Base-by-base conservation (phyloP, 768 basidiomycete genomes). In the Boletellus ananiceps region DNA sequence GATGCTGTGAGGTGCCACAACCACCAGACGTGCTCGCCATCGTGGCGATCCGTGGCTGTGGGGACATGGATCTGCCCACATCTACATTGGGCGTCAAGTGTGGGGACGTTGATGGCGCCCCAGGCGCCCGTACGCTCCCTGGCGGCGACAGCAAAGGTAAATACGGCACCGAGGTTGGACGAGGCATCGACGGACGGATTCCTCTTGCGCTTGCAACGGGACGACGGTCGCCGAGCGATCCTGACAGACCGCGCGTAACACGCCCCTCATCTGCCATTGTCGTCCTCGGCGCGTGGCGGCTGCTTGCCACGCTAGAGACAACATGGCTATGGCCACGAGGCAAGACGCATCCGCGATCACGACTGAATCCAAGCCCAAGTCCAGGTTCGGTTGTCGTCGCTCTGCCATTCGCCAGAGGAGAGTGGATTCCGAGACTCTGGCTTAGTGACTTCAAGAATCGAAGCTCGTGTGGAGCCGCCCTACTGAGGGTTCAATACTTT, bases 391-490 rank as follows among this genome's bases (percentile, higher is more conserved):
- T 29, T 1, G 29, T 7, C 8, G 11, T 21, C n/a, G 18, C 16
- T 11, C 31, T 16, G 15, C 21, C 14, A 16, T 32, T 19, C 38
- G 8, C 14, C 16, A 16, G 39, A 33, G 18, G 8, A 5, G 32
- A 16, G 6, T 37, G 14, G 2, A n/a, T 34, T 29, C 47, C 47
- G 16, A 57, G 40, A 18, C 44, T 48, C n/a, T 46, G 37, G 19
- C 23, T 14, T 12, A 57, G 36, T 43, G 37, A 44, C 12, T 15
- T 42, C 31, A 49, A 11, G 43, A 57, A 52, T 33, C n/a, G 46
- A 33, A 43, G 40, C 19, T 57, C 47, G 35, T 49, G 50, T 5
- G 35, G 39, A 35, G 50, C 56, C 16, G 6, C 12, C 8, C 56
- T 57, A 27, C 21, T 13, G 31, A 34, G 2, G 6, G 34, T 47